A percentile compares a stretch with the other conserved stretches of the same genome.
phyloP scores from a whole-genome alignment of 1,139 yeast species.

The Scheffersomyces lignicola region DNA sequence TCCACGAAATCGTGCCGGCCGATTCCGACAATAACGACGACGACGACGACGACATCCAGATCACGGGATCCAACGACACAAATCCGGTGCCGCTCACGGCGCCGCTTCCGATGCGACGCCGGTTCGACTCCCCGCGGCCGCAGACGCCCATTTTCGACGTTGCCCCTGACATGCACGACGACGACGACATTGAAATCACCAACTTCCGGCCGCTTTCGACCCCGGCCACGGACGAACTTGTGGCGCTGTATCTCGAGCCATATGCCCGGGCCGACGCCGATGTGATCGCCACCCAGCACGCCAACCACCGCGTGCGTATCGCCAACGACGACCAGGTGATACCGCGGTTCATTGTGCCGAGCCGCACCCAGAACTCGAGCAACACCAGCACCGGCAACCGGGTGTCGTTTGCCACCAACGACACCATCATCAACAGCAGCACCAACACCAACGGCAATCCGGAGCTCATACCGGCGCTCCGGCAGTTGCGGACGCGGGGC shows the following conservation, averaged over 20 bases:
- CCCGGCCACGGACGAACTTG: background rate
- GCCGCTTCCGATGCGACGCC: constrained; percentile 8
- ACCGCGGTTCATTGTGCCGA: background rate
- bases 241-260: background rate
- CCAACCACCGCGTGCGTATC: background rate
- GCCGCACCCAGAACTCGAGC: background rate
- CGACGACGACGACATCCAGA: constrained; percentile 17
- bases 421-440: background rate
- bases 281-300: constrained; percentile 1
- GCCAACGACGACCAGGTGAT: background rate
- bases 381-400: background rate
- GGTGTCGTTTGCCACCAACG: constrained; percentile 1
- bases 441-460: background rate
- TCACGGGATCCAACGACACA: constrained; percentile 11
- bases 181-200: constrained; percentile 2
- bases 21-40: constrained; percentile 8
- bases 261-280: background rate
- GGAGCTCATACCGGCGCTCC: background rate
- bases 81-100: constrained; percentile 12
- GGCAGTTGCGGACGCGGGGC: constrained; percentile 3
- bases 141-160: no score
- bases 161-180: no score
- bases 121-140: background rate
- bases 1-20: constrained; percentile 13
- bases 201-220: background rate